Percentiles rank a stretch among this genome's conserved stretches.
Conservation (phyloP, 345 rosid genomes). For the Moringa oleifera region DNA sequence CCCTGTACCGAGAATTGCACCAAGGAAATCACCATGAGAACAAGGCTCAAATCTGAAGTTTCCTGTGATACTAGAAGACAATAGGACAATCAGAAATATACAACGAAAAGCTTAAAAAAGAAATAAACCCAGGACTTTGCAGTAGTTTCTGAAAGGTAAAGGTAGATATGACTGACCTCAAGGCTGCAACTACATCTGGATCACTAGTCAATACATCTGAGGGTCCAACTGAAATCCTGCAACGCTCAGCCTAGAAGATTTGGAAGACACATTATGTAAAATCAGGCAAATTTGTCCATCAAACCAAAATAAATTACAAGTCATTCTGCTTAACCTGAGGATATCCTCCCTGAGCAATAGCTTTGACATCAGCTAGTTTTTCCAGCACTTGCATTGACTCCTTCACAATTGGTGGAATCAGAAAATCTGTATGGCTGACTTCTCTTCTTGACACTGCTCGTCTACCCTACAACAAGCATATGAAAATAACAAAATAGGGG, state of each 20-base stretch:
- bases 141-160: background rate
- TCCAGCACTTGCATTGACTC: slow-evolving; percentile 55
- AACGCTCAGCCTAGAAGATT: slow-evolving; percentile 75
- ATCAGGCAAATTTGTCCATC: slow-evolving; percentile 4
- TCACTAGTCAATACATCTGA: slow-evolving; percentile 52
- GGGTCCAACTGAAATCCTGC: slow-evolving; percentile 82
- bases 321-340: slow-evolving; percentile 55
- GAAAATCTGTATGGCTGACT: slow-evolving; percentile 70
- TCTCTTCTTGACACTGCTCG: slow-evolving; percentile 63
- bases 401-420: slow-evolving; percentile 75
- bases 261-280: slow-evolving; percentile 9
- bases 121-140: slow-evolving; percentile 7
- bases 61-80: slow-evolving; percentile 55
- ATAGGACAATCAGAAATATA: slow-evolving; percentile 11
- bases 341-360: slow-evolving; percentile 80
- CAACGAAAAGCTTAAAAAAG: background rate
- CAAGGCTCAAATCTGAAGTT: slow-evolving; percentile 70
- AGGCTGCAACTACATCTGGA: slow-evolving; percentile 70
- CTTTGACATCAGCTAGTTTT: slow-evolving; percentile 64
- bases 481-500: background rate
- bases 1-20: slow-evolving; percentile 89
- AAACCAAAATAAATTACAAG: background rate
- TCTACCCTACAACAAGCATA: slow-evolving; percentile 43
- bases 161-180: slow-evolving; percentile 39
- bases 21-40: slow-evolving; percentile 94